A percentile compares a stretch with the other conserved stretches of the same genome.
These are phyloP conservation scores for Vaccinium darrowii DNA, from an alignment of 148 eudicot genomes.

Conservation along the genomic window DNA sequence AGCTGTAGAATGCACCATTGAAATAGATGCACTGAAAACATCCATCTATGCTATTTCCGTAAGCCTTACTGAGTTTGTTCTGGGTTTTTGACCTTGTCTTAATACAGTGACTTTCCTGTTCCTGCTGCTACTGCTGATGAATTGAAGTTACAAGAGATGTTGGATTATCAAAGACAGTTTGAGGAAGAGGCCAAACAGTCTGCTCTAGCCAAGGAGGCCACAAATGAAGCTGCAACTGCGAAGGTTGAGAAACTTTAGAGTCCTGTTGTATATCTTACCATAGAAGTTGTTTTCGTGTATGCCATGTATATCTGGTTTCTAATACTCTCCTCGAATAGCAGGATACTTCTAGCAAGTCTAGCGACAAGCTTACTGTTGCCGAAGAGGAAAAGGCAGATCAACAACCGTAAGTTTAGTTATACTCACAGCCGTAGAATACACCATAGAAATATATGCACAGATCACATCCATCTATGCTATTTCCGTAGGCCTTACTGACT, in stretches of 20 bases:
- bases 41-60: not conserved
- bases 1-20: not conserved
- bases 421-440: not conserved
- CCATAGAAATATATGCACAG: not conserved
- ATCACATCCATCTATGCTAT: not conserved
- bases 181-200: constrained; percentile 48
- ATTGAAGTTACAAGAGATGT: constrained; percentile 54
- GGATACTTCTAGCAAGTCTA: constrained; percentile 34
- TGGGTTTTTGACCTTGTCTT: constrained; percentile 1
- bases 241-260: not conserved
- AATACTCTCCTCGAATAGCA: too few species aligned
- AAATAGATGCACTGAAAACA: not conserved
- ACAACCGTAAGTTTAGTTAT: constrained; percentile 29
- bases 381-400: constrained; percentile 34
- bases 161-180: constrained; percentile 50
- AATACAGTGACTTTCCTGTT: constrained; percentile 44
- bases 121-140: constrained; percentile 33
- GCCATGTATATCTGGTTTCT: too few species aligned
- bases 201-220: not conserved
- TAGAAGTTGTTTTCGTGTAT: too few species aligned
- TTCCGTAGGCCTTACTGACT: too few species aligned
- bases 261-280: too few species aligned
- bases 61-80: not conserved
- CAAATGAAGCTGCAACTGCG: not conserved
- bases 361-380: constrained; percentile 20